Percentiles rank a stretch among this genome's conserved stretches.
These are phyloP conservation scores for Aquilaria yunnanensis DNA, from an alignment of 345 rosid species.

Conservation along the genomic window DNA sequence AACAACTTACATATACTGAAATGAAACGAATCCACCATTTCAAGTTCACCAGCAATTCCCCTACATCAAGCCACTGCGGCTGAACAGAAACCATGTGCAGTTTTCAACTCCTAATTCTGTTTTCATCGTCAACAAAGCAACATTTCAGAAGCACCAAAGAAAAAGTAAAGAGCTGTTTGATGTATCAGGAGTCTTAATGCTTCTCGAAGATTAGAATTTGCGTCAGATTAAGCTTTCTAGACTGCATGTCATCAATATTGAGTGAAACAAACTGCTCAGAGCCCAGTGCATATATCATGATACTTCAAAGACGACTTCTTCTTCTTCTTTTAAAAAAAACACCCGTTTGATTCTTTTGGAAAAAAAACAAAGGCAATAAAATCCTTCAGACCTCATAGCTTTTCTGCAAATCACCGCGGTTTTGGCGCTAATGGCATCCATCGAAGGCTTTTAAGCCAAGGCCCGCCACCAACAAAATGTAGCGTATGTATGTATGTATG, in stretches of 20 bases:
- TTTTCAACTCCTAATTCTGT: too few species aligned
- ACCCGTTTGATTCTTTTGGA: not conserved
- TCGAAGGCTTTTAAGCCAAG: constrained; percentile 19
- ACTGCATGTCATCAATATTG: constrained; percentile 8
- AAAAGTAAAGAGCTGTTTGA: not conserved
- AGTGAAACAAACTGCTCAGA: constrained; percentile 16
- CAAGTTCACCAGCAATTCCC: too few species aligned
- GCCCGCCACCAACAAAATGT: constrained; percentile 6
- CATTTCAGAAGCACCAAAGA: not conserved
- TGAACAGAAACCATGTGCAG: too few species aligned
- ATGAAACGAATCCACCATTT: too few species aligned
- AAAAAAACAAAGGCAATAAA: not conserved
- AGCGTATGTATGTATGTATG: constrained; percentile 1
- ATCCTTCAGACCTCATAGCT: constrained; percentile 61
- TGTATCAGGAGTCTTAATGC: too few species aligned
- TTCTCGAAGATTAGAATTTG: too few species aligned
- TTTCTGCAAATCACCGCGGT: constrained; percentile 34
- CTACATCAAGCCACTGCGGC: too few species aligned
- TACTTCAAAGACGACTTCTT: not conserved
- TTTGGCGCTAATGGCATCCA: constrained; percentile 16
- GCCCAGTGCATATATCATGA: constrained; percentile 8
- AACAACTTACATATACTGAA: too few species aligned
- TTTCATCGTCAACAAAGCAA: not conserved
- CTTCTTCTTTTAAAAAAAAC: not conserved
- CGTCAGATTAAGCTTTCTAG: constrained; percentile 8